Evolutionary conservation across 225 moss, liverwort and hornwort genomes (phyloP).

Genomic region (Climacium dendroides): DNA sequence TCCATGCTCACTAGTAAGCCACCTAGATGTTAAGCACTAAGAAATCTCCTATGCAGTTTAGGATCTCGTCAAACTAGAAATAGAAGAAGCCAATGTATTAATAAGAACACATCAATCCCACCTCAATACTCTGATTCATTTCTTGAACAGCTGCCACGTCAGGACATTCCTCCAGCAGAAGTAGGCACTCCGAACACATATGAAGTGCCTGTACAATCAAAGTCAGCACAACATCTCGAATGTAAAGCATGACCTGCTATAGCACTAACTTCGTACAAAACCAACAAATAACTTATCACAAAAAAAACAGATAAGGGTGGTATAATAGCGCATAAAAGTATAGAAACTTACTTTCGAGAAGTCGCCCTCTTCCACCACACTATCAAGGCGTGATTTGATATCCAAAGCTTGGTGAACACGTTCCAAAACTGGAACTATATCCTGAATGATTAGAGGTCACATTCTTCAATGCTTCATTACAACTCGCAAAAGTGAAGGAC

Average conservation of each 20-base stretch:
- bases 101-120: neutral
- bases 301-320: neutral
- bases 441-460: slow-evolving; percentile 25
- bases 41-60: neutral
- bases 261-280: neutral
- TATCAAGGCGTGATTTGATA: slow-evolving; percentile 67
- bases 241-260: neutral
- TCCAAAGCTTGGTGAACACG: slow-evolving; percentile 75
- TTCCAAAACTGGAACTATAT: slow-evolving; percentile 84
- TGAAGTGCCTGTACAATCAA: slow-evolving; percentile 58
- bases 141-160: slow-evolving; percentile 55
- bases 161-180: slow-evolving; percentile 66
- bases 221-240: neutral
- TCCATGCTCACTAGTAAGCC: neutral
- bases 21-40: neutral
- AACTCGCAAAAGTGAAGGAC: neutral
- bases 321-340: neutral
- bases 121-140: slow-evolving; percentile 82
- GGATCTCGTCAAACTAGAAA: neutral
- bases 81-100: neutral
- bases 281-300: neutral
- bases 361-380: slow-evolving; percentile 53
- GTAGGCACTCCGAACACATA: slow-evolving; percentile 61
- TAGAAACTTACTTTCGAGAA: slow-evolving; percentile 56
- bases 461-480: neutral